phyloP scores from a whole-genome alignment of 2,329 filamentous ascomycete species.

The Xylariales sp. region DNA sequence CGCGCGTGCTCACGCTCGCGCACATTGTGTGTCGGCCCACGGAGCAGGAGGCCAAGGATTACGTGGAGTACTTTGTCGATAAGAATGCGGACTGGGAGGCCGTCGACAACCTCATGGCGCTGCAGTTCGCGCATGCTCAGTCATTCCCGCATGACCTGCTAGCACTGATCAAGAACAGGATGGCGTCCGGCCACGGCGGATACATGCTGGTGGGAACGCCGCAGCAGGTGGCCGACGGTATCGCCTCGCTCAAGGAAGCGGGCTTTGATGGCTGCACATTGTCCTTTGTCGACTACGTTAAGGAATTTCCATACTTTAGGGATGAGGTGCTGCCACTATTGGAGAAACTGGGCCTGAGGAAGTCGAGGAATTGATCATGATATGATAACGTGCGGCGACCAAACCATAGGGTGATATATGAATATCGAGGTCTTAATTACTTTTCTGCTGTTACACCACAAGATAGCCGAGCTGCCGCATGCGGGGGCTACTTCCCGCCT shows the following conservation, averaged over 20 bases:
- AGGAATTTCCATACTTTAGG: slow-evolving; percentile 5
- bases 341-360: slow-evolving; percentile 1
- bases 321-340: slow-evolving; percentile 1
- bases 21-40: slow-evolving; percentile 3
- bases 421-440: no score
- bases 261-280: slow-evolving; percentile 1
- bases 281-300: slow-evolving; percentile 2
- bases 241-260: background rate
- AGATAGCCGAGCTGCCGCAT: no score
- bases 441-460: no score
- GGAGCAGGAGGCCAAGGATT: slow-evolving; percentile 3
- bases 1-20: slow-evolving; percentile 1
- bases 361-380: no score
- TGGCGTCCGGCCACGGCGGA: slow-evolving; percentile 1
- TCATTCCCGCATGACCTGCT: slow-evolving; percentile 3
- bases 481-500: no score
- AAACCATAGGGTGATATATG: no score
- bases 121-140: slow-evolving; percentile 4
- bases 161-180: slow-evolving; percentile 1
- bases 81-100: slow-evolving; percentile 3
- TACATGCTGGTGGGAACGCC: background rate
- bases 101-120: slow-evolving; percentile 3
- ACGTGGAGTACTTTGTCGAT: slow-evolving; percentile 1
- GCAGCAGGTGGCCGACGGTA: slow-evolving; percentile 2
- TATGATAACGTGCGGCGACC: no score